Percentiles rank a stretch among this genome's conserved stretches.
phyloP scores from a whole-genome alignment of 768 basidiomycete species.

The Tricholoma flavovirens region DNA sequence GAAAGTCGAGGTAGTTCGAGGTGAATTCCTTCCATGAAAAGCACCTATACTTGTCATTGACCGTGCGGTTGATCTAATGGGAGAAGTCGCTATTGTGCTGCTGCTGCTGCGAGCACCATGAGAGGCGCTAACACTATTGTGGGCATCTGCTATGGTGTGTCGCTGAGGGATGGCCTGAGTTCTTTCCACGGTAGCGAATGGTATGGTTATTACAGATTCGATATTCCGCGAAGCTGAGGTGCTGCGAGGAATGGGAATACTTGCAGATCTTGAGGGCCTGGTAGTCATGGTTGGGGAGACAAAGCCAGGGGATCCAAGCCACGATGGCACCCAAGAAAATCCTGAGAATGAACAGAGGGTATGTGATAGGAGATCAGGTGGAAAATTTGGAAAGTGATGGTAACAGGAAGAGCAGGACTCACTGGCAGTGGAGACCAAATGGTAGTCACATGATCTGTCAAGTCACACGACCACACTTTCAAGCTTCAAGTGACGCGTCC shows the following conservation, averaged over 20 bases:
- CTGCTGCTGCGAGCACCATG: constrained; percentile 32
- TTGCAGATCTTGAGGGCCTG: constrained; percentile 56
- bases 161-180: constrained; percentile 25
- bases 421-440: too few species aligned
- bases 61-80: constrained; percentile 38
- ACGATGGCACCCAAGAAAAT: not conserved
- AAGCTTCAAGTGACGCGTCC: constrained; percentile 22
- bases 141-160: constrained; percentile 26
- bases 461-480: constrained; percentile 9
- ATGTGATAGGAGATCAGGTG: constrained; percentile 4
- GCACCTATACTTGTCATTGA: constrained; percentile 34
- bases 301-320: not conserved
- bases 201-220: constrained; percentile 62
- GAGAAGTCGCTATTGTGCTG: constrained; percentile 24
- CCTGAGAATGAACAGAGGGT: not conserved
- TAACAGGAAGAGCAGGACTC: constrained; percentile 2
- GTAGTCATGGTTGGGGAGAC: constrained; percentile 31
- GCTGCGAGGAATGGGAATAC: constrained; percentile 60
- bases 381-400: constrained; percentile 6
- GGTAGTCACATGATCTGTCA: not conserved
- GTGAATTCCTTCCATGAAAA: constrained; percentile 26
- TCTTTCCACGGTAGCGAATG: constrained; percentile 40
- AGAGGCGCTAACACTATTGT: constrained; percentile 31
- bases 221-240: constrained; percentile 48
- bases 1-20: constrained; percentile 32